Percentiles rank a stretch among this genome's conserved stretches.
Evolutionary conservation across 441 rosid species (phyloP).

Genomic region (Croton setiger): DNA sequence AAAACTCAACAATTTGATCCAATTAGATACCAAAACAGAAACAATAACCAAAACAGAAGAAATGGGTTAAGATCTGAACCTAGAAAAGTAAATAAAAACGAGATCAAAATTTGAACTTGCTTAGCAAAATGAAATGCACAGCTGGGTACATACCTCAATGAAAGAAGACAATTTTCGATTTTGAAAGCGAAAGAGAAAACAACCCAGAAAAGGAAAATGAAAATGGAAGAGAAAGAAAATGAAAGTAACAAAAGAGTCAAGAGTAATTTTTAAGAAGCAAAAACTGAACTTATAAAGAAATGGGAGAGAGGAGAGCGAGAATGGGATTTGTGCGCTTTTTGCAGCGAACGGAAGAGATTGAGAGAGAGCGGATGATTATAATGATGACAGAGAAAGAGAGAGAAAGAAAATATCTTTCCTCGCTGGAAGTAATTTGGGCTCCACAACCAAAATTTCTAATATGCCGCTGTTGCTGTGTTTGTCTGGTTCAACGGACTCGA

Average conservation of each 20-base stretch:
- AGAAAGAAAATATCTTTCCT: not conserved
- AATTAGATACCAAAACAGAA: not conserved
- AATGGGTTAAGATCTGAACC: not conserved
- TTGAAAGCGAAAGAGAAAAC: not conserved
- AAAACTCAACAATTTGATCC: conserved; percentile 1
- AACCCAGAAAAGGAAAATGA: not conserved
- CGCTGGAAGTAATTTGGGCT: conserved; percentile 17
- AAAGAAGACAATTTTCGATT: conserved; percentile 7
- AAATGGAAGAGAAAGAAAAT: not conserved
- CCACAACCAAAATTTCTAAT: conserved; percentile 3
- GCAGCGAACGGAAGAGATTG: conserved; percentile 18
- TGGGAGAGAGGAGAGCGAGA: conserved; percentile 9
- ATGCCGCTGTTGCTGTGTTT: not conserved
- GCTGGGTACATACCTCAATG: conserved; percentile 8
- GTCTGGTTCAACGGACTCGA: conserved; percentile 25
- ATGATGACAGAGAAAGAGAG: conserved; percentile 14
- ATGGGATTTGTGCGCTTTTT: conserved; percentile 17
- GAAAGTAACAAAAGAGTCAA: not conserved
- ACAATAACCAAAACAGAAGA: not conserved
- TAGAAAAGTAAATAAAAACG: not conserved
- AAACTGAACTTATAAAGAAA: not conserved
- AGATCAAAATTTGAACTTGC: not conserved
- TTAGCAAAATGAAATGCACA: not conserved
- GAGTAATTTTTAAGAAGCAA: not conserved
- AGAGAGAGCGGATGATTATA: conserved; percentile 23